Base-by-base conservation (phyloP, 371 early-diverging fungal genomes). In the Apophysomyces trapeziformis region DNA sequence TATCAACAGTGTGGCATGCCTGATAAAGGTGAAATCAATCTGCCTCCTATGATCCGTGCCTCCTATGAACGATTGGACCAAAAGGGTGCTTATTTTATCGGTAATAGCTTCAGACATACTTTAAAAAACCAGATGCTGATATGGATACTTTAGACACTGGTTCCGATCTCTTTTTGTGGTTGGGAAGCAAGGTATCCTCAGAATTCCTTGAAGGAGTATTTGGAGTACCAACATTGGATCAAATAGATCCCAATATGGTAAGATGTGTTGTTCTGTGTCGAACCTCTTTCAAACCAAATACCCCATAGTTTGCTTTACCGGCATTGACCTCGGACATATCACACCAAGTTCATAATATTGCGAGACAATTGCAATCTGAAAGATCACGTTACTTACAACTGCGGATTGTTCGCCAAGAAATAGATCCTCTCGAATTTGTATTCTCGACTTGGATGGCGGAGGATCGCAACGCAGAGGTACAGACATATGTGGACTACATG, bases 401-500 rank as follows among this genome's bases (percentile, higher is more conserved):
- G 32, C 76, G 75, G 36, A 72, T 91, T 38, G 85, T 89, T 36
- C 83, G 93, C 32, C 89, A 89, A 58, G 81, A 81, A 43, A 65
- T 78, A 60, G 90, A 88, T 68, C 77, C 82, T 18, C 56, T 78
- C 12, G 93, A 93, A 62, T 72, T 87, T n/a, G 84, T 90, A 63
- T 92, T 94, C 66, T 78, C 84, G 47, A 87, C 86, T 21, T 77
- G 86, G 68, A 77, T 96, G 77, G 83, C 88, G 6, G 95, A 96
- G 71, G 96, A 95, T 73, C 90, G 93, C 68, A 96, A 95, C 71
- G 88, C 90, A 38, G 97, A 95, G 61, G 89, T 87, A 50, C 89
- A 93, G 89, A 90, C 89, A 14, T 98, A 98, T 77, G 95, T 97
- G 12, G 99, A 98, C 69, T 98, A 89, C 66, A 84, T 98, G 74